A percentile compares a stretch with the other conserved stretches of the same genome.
Evolutionary conservation across 495 filamentous ascomycete species (phyloP).

Genomic region (Collariella sp.): DNA sequence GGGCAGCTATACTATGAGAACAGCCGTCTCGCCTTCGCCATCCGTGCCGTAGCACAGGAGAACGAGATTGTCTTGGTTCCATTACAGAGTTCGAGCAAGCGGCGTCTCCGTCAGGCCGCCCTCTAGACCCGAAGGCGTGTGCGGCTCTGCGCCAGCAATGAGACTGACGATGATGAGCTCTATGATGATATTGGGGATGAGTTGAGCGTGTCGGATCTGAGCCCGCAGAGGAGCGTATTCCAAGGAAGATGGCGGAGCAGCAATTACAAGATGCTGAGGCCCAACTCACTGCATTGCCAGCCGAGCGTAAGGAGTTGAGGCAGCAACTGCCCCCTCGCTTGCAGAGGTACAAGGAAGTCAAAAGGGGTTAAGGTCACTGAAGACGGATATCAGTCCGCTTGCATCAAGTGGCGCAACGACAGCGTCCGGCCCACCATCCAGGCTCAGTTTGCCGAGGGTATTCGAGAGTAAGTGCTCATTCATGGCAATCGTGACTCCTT

Average conservation of each 20-base stretch:
- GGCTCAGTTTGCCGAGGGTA: conserved; percentile 48
- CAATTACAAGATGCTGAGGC: conserved; percentile 2
- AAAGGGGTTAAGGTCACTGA: conserved; percentile 26
- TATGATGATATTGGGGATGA: too few species aligned
- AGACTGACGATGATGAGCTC: too few species aligned
- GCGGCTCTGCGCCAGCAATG: not conserved
- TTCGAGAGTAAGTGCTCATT: conserved; percentile 35
- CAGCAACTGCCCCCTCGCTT: conserved; percentile 17
- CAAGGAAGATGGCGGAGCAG: not conserved
- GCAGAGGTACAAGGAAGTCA: not conserved
- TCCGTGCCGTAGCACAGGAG: not conserved
- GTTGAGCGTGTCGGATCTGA: not conserved
- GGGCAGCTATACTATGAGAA: not conserved
- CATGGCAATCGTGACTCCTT: not conserved
- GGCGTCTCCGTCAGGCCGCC: not conserved
- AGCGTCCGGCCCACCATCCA: conserved; percentile 46
- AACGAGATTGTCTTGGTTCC: conserved; percentile 28
- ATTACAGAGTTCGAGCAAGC: conserved; percentile 31
- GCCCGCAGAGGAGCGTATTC: not conserved
- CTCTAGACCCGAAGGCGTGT: not conserved
- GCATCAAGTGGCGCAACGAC: conserved; percentile 47
- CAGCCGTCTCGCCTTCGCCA: not conserved
- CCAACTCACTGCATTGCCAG: conserved; percentile 11
- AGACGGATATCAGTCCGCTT: conserved; percentile 29
- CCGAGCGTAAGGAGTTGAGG: conserved; percentile 22